phyloP scores from a whole-genome alignment of 129 eudicot species.

The Helichrysum umbraculigerum region DNA sequence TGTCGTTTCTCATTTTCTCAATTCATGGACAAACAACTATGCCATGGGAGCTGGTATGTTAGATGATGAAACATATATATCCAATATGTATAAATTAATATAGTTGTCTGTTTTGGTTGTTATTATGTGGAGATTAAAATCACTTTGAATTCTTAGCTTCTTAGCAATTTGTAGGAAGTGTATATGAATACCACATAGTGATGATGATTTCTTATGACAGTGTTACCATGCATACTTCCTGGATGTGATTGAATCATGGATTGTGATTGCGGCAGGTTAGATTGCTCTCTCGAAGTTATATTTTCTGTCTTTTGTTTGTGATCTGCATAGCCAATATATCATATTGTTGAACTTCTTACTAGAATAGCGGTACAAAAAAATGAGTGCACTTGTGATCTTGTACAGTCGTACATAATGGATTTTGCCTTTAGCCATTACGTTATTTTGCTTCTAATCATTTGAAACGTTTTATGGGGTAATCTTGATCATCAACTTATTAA shows the following conservation, averaged over 20 bases:
- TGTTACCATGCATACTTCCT: slow-evolving; percentile 89
- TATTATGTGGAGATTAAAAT: background rate
- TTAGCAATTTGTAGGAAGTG: background rate
- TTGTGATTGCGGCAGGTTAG: slow-evolving; percentile 75
- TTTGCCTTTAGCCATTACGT: background rate
- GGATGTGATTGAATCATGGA: slow-evolving; percentile 80
- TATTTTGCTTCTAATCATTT: background rate
- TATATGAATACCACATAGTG: background rate
- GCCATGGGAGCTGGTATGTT: slow-evolving; percentile 89
- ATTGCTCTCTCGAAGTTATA: slow-evolving; percentile 2
- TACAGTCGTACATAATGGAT: background rate
- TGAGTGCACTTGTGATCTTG: background rate
- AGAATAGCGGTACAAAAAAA: background rate
- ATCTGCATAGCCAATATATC: background rate
- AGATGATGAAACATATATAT: background rate
- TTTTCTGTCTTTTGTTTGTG: background rate
- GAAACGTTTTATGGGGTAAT: background rate
- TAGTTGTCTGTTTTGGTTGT: background rate
- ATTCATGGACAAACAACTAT: slow-evolving; percentile 59
- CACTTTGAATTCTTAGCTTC: background rate
- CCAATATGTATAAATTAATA: background rate
- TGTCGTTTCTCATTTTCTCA: slow-evolving; percentile 65
- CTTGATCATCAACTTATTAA: background rate
- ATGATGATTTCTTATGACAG: slow-evolving; percentile 43
- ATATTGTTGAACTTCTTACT: background rate